phyloP scores from a whole-genome alignment of 2,329 filamentous ascomycete genomes.

The Sporothrix globosa region DNA sequence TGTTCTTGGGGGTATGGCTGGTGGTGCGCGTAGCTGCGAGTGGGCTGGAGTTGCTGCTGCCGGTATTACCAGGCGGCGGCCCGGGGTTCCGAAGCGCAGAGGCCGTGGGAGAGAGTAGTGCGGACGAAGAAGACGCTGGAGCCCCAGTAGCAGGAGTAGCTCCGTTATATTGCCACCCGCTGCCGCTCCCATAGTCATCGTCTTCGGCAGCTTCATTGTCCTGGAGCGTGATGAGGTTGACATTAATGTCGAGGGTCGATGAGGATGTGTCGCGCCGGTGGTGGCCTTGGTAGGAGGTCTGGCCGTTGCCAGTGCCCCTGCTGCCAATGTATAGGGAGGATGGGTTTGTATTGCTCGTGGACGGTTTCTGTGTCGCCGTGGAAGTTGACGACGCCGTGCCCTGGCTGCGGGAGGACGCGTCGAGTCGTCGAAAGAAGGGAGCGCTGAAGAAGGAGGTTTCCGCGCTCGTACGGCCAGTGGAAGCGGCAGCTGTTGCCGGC shows the following conservation, averaged over 20 bases:
- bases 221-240: slow-evolving; percentile 56
- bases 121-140: neutral
- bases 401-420: neutral
- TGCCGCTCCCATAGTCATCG: slow-evolving; percentile 35
- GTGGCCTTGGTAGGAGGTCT: neutral
- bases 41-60: slow-evolving; percentile 2
- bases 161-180: slow-evolving; percentile 8
- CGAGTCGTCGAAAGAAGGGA: slow-evolving; percentile 22
- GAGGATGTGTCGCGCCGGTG: slow-evolving; percentile 32
- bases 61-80: neutral
- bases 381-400: neutral
- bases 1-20: slow-evolving; percentile 45
- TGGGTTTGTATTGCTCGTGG: neutral
- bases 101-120: neutral
- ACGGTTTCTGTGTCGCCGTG: neutral
- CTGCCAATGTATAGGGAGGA: neutral
- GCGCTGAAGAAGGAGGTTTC: slow-evolving; percentile 17
- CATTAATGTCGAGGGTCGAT: slow-evolving; percentile 23
- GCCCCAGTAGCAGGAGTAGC: neutral
- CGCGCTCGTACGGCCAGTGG: neutral
- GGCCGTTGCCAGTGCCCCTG: neutral
- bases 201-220: slow-evolving; percentile 62
- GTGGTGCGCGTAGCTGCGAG: slow-evolving; percentile 20
- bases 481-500: neutral
- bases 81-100: neutral